Percentiles rank a stretch among this genome's conserved stretches.
phyloP scores from a whole-genome alignment of 2,329 filamentous ascomycete species.

The Thielaviopsis punctulata region DNA sequence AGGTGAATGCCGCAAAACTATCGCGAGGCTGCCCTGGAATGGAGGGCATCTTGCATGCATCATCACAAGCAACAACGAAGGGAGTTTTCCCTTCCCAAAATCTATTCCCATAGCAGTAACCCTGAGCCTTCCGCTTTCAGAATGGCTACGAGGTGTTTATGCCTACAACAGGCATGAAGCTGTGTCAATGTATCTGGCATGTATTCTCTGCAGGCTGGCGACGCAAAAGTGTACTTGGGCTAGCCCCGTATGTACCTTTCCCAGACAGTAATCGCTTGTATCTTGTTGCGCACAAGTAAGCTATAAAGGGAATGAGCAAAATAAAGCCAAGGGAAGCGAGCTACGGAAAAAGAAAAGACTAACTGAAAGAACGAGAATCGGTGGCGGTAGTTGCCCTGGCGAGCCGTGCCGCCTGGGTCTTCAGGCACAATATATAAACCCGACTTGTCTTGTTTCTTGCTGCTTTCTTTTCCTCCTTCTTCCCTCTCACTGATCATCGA shows the following conservation, averaged over 20 bases:
- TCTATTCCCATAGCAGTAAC: not conserved
- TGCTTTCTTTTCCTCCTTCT: not conserved
- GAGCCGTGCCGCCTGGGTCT: not conserved
- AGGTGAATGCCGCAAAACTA: no score
- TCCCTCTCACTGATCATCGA: not conserved
- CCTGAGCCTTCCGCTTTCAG: not conserved
- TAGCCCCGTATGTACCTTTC: no score
- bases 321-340: no score
- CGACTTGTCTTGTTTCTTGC: not conserved
- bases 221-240: no score
- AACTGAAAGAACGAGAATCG: not conserved
- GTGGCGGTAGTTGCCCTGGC: not conserved
- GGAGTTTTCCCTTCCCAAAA: not conserved
- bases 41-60: not conserved
- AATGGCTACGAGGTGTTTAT: not conserved
- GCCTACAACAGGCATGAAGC: no score
- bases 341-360: no score
- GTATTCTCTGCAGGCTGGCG: no score
- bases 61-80: not conserved
- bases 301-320: no score
- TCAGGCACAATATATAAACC: not conserved
- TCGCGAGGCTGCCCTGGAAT: no score
- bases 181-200: no score
- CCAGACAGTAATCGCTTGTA: no score
- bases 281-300: no score